Conservation (phyloP, 2,329 filamentous ascomycete species). For the Gaeumannomyces sp. region DNA sequence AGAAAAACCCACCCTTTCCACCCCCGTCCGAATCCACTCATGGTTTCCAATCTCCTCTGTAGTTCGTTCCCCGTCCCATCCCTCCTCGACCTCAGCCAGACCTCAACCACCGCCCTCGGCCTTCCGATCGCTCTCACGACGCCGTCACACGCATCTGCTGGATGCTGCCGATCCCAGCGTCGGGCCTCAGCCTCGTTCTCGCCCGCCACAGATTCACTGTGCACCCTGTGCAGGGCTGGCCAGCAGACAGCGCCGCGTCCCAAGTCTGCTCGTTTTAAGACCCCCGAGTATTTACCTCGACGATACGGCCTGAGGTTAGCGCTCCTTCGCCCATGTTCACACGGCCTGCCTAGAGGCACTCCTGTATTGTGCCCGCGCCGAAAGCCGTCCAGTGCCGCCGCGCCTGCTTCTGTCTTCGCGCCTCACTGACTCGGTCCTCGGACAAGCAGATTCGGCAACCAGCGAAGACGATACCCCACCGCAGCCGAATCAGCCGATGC, state of each 20-base stretch:
- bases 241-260: background rate
- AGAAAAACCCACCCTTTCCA: background rate
- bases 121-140: background rate
- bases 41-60: conserved; percentile 1
- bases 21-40: background rate
- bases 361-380: background rate
- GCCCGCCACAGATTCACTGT: background rate
- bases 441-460: background rate
- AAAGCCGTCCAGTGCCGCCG: background rate
- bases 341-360: background rate
- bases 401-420: background rate
- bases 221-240: background rate
- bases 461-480: background rate
- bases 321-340: background rate
- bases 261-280: background rate
- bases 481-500: background rate
- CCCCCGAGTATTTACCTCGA: background rate
- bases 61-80: conserved; percentile 8
- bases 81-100: background rate
- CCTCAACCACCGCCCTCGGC: conserved; percentile 1
- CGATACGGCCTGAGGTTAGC: background rate
- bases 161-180: background rate
- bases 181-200: background rate
- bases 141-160: background rate
- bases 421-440: background rate